Conservation (phyloP, 164 flowering plant species). For the Sedum album region DNA sequence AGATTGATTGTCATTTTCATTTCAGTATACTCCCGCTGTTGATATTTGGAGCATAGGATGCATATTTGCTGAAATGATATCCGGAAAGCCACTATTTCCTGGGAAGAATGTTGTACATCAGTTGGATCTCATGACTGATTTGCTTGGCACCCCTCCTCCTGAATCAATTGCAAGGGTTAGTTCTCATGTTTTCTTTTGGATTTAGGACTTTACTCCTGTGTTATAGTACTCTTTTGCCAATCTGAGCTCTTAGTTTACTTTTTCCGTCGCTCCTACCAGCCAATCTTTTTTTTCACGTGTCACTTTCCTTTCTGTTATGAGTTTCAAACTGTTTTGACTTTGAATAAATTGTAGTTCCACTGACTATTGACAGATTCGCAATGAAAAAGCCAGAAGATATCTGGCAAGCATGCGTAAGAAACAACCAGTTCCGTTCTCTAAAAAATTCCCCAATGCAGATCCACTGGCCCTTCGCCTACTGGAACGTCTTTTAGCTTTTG, state of each 20-base stretch:
- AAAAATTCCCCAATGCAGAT: constrained; percentile 89
- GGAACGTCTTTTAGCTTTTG: constrained; percentile 84
- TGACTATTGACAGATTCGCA: constrained; percentile 46
- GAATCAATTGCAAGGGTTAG: constrained; percentile 82
- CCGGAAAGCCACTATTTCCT: constrained; percentile 90
- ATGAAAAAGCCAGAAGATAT: constrained; percentile 89
- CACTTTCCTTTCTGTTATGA: neutral
- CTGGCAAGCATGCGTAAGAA: constrained; percentile 84
- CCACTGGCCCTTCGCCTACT: constrained; percentile 64
- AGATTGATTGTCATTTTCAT: neutral
- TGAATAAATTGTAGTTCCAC: neutral
- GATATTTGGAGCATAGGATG: constrained; percentile 98
- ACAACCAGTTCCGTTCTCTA: constrained; percentile 62
- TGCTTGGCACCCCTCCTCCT: constrained; percentile 86
- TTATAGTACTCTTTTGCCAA: neutral
- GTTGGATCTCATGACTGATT: constrained; percentile 91
- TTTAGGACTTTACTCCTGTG: neutral
- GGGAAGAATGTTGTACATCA: constrained; percentile 97
- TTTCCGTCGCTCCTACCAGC: neutral
- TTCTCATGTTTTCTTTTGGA: neutral
- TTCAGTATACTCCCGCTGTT: constrained; percentile 91
- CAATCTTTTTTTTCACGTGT: neutral
- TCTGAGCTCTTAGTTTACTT: neutral
- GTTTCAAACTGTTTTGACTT: neutral
- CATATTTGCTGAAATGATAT: constrained; percentile 90